Conservation (phyloP, 257 asterid species). For the Euphrasia confusa region DNA sequence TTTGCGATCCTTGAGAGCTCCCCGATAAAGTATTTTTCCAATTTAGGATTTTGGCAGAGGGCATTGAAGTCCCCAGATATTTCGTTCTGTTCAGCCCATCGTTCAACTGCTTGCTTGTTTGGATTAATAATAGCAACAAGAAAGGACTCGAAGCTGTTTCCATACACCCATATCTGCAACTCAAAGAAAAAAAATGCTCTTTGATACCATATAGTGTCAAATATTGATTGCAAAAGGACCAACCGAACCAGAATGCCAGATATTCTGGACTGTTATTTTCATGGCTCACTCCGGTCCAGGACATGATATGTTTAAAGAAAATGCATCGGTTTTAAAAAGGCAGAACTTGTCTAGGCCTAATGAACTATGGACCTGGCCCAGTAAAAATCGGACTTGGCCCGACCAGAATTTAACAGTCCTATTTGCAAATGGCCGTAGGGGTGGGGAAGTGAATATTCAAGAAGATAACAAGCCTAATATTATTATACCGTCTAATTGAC, state of each 20-base stretch:
- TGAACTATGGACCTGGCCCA: too few species aligned
- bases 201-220: slow-evolving; percentile 5
- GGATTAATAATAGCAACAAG: slow-evolving; percentile 83
- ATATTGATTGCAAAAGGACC: not conserved
- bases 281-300: too few species aligned
- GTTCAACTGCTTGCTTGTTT: slow-evolving; percentile 53
- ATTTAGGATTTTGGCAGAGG: slow-evolving; percentile 55
- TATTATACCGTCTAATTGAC: not conserved
- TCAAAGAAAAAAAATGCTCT: not conserved
- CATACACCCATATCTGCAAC: slow-evolving; percentile 88
- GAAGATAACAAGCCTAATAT: not conserved
- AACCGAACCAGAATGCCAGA: too few species aligned
- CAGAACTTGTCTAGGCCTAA: too few species aligned
- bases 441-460: not conserved
- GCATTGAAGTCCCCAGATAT: slow-evolving; percentile 58
- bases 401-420: too few species aligned
- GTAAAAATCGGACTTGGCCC: too few species aligned
- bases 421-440: not conserved
- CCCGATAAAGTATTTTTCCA: slow-evolving; percentile 56
- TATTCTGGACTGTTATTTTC: too few species aligned
- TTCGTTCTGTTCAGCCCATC: slow-evolving; percentile 68
- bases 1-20: slow-evolving; percentile 65
- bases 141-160: slow-evolving; percentile 89
- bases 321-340: too few species aligned
- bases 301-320: too few species aligned